A percentile compares a stretch with the other conserved stretches of the same genome.
These are phyloP conservation scores for Irpex rosettiformis DNA, from an alignment of 1,284 basidiomycete species.

Conservation along the genomic window DNA sequence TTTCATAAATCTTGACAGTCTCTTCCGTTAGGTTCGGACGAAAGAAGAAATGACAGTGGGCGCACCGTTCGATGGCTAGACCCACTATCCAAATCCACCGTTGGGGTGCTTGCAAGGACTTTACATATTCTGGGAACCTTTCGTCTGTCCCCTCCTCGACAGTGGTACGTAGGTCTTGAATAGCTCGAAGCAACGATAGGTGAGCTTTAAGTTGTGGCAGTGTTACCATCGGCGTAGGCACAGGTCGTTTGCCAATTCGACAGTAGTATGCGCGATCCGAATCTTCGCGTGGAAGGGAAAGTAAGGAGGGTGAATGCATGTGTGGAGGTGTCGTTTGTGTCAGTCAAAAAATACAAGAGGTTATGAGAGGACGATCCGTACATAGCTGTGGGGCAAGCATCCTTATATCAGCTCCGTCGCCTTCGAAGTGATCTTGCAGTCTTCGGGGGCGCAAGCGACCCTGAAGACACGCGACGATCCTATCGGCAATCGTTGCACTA, in stretches of 20 bases:
- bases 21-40: not conserved
- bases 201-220: slow-evolving; percentile 16
- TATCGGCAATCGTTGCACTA: not conserved
- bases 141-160: slow-evolving; percentile 5
- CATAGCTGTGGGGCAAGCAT: not conserved
- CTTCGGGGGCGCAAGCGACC: not conserved
- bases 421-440: not conserved
- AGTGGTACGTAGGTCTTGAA: slow-evolving; percentile 9
- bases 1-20: not conserved
- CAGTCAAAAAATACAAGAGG: not conserved
- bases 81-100: slow-evolving; percentile 19
- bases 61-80: slow-evolving; percentile 18
- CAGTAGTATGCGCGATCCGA: not conserved
- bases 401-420: not conserved
- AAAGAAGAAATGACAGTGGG: not conserved
- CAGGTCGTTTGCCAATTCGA: slow-evolving; percentile 3
- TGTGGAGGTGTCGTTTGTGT: not conserved
- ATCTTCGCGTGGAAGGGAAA: not conserved
- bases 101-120: not conserved
- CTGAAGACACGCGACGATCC: not conserved
- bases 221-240: slow-evolving; percentile 11
- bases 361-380: not conserved
- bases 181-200: slow-evolving; percentile 15
- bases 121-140: slow-evolving; percentile 1
- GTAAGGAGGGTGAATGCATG: not conserved